Percentiles rank a stretch among this genome's conserved stretches.
These are phyloP conservation scores for Cnidoscolus chayamansa DNA, from an alignment of 441 rosid species.

Conservation along the genomic window DNA sequence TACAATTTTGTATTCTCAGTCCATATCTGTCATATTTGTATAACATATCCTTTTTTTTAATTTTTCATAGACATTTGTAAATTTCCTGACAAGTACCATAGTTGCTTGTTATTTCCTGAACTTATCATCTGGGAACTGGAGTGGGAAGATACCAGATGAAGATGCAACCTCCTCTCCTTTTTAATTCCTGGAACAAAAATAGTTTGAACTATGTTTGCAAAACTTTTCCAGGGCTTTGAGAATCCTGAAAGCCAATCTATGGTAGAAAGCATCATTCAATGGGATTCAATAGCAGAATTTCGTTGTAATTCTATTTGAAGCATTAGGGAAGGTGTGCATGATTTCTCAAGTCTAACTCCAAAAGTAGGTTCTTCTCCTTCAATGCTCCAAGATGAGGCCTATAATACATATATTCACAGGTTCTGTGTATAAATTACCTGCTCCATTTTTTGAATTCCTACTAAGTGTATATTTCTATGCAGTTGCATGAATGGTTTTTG, in stretches of 20 bases:
- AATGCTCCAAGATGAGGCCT: constrained; percentile 9
- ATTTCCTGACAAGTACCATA: background rate
- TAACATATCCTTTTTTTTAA: too few relatives aligned
- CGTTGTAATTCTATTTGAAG: background rate
- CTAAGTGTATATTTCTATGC: background rate
- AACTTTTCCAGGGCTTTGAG: background rate
- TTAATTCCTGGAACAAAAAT: background rate
- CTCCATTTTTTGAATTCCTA: background rate
- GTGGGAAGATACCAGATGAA: background rate
- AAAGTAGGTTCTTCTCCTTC: background rate
- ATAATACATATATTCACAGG: background rate
- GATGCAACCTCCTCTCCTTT: background rate
- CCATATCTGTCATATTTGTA: constrained; percentile 3
- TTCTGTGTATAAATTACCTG: background rate
- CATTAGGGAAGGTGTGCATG: background rate
- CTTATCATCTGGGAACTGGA: background rate
- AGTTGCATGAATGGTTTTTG: background rate
- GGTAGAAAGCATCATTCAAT: background rate
- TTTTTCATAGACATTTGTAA: background rate
- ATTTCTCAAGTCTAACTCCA: background rate
- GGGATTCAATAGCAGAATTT: background rate
- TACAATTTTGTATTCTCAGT: constrained; percentile 16
- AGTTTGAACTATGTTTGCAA: background rate
- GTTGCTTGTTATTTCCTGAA: background rate
- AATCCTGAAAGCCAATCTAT: background rate